Evolutionary conservation across 768 basidiomycete genomes (phyloP).

Genomic region (Tulasnella sp.): DNA sequence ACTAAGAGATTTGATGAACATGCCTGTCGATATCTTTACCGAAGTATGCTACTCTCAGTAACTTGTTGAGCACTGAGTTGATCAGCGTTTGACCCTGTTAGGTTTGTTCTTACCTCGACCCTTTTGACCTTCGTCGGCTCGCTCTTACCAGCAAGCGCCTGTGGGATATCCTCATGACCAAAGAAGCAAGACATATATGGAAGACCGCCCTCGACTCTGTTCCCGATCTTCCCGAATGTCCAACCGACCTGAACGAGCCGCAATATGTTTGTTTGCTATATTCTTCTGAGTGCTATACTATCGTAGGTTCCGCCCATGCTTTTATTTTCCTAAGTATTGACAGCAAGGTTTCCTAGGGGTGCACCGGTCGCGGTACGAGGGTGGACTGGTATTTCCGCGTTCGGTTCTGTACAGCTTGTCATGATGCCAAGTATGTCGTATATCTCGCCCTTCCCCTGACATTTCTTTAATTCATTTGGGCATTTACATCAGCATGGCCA

Average conservation of each 20-base stretch:
- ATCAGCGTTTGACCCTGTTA: not conserved
- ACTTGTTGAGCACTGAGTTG: not conserved
- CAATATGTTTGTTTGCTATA: slow-evolving; percentile 18
- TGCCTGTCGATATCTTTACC: slow-evolving; percentile 21
- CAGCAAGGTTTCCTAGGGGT: not conserved
- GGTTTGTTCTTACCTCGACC: slow-evolving; percentile 10
- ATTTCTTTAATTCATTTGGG: not conserved
- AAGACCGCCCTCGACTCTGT: not conserved
- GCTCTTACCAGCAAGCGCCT: slow-evolving; percentile 12
- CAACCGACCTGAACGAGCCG: slow-evolving; percentile 16
- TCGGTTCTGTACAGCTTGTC: not conserved
- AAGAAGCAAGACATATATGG: slow-evolving; percentile 6
- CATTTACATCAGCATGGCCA: not conserved
- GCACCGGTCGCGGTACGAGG: not conserved
- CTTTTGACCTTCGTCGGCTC: slow-evolving; percentile 14
- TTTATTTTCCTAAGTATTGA: not conserved
- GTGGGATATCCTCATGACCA: slow-evolving; percentile 3
- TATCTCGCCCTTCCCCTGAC: not conserved
- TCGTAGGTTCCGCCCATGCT: not conserved
- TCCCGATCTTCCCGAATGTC: slow-evolving; percentile 15
- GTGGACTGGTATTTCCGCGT: not conserved
- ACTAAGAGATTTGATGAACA: slow-evolving; percentile 18
- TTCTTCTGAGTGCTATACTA: not conserved
- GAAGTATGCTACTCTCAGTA: slow-evolving; percentile 6
- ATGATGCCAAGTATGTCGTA: not conserved